Evolutionary conservation across 805 yeast genomes (phyloP).

Genomic region (Metschnikowia gelsemii): DNA sequence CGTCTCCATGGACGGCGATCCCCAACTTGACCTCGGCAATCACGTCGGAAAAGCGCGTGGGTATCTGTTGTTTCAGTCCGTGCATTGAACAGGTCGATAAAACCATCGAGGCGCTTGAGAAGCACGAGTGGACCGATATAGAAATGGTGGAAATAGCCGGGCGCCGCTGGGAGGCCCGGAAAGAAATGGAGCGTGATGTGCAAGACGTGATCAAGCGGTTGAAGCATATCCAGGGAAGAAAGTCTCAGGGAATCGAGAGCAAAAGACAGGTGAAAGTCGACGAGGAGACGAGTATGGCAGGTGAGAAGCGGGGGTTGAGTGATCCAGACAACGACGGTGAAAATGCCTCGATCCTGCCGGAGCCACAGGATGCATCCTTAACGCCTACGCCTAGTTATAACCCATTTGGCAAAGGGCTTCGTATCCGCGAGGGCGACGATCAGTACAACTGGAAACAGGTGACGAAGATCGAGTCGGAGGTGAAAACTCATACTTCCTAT

Average conservation of each 20-base stretch:
- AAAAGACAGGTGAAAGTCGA: constrained; percentile 43
- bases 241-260: constrained; percentile 59
- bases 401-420: constrained; percentile 89
- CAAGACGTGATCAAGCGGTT: constrained; percentile 76
- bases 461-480: constrained; percentile 78
- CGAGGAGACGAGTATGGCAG: constrained; percentile 14
- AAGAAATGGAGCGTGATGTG: constrained; percentile 78
- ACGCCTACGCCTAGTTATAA: constrained; percentile 45
- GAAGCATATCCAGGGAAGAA: constrained; percentile 74
- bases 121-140: constrained; percentile 76
- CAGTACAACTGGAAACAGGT: constrained; percentile 79
- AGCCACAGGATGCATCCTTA: constrained; percentile 2
- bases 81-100: constrained; percentile 95
- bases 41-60: constrained; percentile 50
- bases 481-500: constrained; percentile 92
- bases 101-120: constrained; percentile 72
- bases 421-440: constrained; percentile 85
- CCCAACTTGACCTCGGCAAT: constrained; percentile 66
- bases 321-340: constrained; percentile 10
- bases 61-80: constrained; percentile 94
- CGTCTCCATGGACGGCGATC: constrained; percentile 96
- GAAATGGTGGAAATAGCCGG: constrained; percentile 93
- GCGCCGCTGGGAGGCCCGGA: constrained; percentile 83
- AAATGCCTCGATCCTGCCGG: constrained; percentile 10
- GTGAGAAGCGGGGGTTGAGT: constrained; percentile 22